These are phyloP conservation scores for Phytophthora capsici DNA, from an alignment of 352 stramenopile genomes.

Conservation along the genomic window DNA sequence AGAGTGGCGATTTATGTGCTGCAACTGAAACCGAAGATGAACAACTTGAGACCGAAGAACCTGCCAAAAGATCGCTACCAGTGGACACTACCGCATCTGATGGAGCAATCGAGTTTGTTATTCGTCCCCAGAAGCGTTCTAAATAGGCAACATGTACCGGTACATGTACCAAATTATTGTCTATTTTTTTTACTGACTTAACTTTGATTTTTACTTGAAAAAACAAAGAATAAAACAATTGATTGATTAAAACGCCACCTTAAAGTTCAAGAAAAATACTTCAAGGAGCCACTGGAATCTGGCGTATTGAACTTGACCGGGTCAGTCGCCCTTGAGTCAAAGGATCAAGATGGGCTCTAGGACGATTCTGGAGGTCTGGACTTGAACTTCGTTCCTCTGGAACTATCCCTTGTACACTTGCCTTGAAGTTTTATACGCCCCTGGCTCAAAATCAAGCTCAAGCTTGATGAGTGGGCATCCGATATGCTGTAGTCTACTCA, in stretches of 20 bases:
- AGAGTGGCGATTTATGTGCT: neutral
- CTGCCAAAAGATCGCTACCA: neutral
- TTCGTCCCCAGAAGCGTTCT: neutral
- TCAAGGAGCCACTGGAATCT: constrained; percentile 10
- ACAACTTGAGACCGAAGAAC: neutral
- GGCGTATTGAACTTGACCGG: constrained; percentile 7
- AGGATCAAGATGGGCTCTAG: constrained; percentile 6
- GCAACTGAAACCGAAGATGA: too few species aligned
- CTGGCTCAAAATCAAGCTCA: too few species aligned
- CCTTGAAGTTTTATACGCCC: too few species aligned
- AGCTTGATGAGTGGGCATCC: constrained; percentile 5
- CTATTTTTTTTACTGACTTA: too few species aligned
- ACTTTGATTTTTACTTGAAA: too few species aligned
- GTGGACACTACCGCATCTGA: neutral
- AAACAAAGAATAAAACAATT: too few species aligned
- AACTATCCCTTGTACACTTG: constrained; percentile 1
- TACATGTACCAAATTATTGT: too few species aligned
- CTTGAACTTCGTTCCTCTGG: constrained; percentile 21
- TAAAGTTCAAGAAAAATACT: neutral
- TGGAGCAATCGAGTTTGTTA: neutral
- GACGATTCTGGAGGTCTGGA: constrained; percentile 10
- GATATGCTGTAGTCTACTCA: too few species aligned
- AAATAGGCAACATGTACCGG: neutral
- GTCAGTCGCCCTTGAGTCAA: constrained; percentile 8
- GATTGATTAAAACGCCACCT: too few species aligned